Percentiles rank a stretch among this genome's conserved stretches.
Conservation (phyloP, 192 early-diverging fungal genomes). For the Umbelopsis ramanniana region DNA sequence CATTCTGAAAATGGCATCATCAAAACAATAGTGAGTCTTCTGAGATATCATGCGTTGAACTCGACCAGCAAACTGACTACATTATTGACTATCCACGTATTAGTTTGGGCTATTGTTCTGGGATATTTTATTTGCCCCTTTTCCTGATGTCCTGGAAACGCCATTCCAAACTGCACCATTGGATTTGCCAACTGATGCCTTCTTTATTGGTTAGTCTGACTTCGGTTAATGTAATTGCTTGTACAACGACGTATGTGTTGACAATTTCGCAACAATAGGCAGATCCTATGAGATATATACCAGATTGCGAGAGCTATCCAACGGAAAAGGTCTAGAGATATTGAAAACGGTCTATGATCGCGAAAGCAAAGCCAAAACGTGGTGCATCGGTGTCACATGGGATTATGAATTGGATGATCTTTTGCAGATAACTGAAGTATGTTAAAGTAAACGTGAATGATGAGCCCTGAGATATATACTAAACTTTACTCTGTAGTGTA, state of each 20-base stretch:
- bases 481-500: constrained; percentile 47
- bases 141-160: constrained; percentile 72
- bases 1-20: constrained; percentile 69
- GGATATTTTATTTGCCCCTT: constrained; percentile 67
- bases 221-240: background rate
- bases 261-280: constrained; percentile 22
- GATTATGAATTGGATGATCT: constrained; percentile 45
- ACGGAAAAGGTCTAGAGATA: constrained; percentile 33
- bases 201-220: constrained; percentile 51
- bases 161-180: constrained; percentile 69
- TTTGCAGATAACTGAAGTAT: constrained; percentile 55
- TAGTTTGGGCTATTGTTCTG: constrained; percentile 69
- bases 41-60: background rate
- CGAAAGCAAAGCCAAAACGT: constrained; percentile 44
- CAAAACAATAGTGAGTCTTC: constrained; percentile 48
- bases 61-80: background rate
- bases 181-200: constrained; percentile 68
- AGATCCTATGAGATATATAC: constrained; percentile 46
- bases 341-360: constrained; percentile 43
- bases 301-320: constrained; percentile 40
- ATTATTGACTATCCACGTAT: no score
- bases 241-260: background rate
- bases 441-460: background rate
- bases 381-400: constrained; percentile 59
- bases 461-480: background rate